Evolutionary conservation across 2,329 filamentous ascomycete genomes (phyloP).

Genomic region (Metarhizium brunneum): DNA sequence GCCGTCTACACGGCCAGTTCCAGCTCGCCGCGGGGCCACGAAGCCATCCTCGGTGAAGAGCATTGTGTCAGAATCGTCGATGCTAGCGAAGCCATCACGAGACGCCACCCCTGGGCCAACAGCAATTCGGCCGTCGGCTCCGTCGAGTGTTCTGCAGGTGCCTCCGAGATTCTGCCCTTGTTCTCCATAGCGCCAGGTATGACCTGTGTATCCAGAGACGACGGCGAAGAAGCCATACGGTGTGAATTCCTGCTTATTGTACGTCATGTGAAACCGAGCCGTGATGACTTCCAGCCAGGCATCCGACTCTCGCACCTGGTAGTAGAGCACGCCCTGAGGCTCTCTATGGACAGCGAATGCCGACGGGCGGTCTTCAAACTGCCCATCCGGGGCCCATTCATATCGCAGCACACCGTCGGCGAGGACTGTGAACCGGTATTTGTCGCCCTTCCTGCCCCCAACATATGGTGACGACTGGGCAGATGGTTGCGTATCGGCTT

Average conservation of each 20-base stretch:
- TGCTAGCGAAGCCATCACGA: constrained; percentile 36
- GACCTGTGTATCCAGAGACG: constrained; percentile 30
- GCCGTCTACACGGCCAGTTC: constrained; percentile 37
- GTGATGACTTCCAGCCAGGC: constrained; percentile 46
- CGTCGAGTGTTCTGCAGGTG: constrained; percentile 46
- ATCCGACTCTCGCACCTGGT: constrained; percentile 35
- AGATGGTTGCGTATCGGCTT: background rate
- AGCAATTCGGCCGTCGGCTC: constrained; percentile 37
- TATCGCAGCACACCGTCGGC: constrained; percentile 47
- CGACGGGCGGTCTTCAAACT: constrained; percentile 54
- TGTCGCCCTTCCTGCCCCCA: constrained; percentile 10
- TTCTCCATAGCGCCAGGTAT: constrained; percentile 40
- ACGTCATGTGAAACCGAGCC: constrained; percentile 43
- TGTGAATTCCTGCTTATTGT: constrained; percentile 48
- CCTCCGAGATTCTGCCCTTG: constrained; percentile 30
- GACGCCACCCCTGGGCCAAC: constrained; percentile 43
- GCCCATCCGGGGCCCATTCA: constrained; percentile 50
- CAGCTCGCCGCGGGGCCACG: constrained; percentile 35
- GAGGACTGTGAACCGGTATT: constrained; percentile 52
- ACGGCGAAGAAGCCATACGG: constrained; percentile 36
- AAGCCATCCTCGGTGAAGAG: constrained; percentile 45
- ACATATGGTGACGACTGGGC: constrained; percentile 5
- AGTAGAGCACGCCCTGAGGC: constrained; percentile 32
- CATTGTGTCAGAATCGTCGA: constrained; percentile 49
- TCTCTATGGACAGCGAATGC: constrained; percentile 49